Base-by-base conservation (phyloP, 345 rosid genomes). In the Syzygium jambos region DNA sequence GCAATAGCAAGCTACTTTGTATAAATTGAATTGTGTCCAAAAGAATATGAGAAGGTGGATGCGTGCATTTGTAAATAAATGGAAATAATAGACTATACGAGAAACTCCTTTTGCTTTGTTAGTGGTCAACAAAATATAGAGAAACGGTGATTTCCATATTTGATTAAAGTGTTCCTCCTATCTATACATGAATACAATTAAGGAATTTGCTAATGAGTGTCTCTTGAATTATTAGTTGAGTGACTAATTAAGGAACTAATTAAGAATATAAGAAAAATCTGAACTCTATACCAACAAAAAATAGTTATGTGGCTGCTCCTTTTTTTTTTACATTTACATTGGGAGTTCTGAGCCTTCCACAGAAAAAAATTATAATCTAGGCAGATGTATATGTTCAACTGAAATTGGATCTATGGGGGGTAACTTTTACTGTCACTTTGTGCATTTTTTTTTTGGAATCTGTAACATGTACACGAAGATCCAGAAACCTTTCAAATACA, bases 71-170 rank as follows among this genome's bases (percentile, higher is more conserved):
- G 63, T 29, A 57, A 57, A 14, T 25, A n/a, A 5, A 0, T 11
- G 30, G 2, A 23, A 56, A 56, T 56, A 53, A 21, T 4, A 55
- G 4, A 21, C 7, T 5, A 0, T 23, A 57, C 0, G 11, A 57
- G 63, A 57, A 57, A 23, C 11, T 57, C 63, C 14, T 57, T 11
- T 57, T 23, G 0, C 13, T 56, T 23, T 9, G 61, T 56, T 56
- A 23, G 27, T 11, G n/a, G 61, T 9, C 61, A 86, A 56, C 52
- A 25, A 61, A 19, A 55, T 10, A 11, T 21, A 22, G 51, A 46
- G 38, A 23, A 51, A 38, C 7, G 10, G 61, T 23, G 61, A 56
- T 4, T 56, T 56, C 23, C 12, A 22, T 56, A 56, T 25, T 56
- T 56, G 23, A 1, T 53, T 11, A 59, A 56, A 22, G 5, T 11